A percentile compares a stretch with the other conserved stretches of the same genome.
Conservation (phyloP, 768 basidiomycete genomes). For the Podaxis sp. region DNA sequence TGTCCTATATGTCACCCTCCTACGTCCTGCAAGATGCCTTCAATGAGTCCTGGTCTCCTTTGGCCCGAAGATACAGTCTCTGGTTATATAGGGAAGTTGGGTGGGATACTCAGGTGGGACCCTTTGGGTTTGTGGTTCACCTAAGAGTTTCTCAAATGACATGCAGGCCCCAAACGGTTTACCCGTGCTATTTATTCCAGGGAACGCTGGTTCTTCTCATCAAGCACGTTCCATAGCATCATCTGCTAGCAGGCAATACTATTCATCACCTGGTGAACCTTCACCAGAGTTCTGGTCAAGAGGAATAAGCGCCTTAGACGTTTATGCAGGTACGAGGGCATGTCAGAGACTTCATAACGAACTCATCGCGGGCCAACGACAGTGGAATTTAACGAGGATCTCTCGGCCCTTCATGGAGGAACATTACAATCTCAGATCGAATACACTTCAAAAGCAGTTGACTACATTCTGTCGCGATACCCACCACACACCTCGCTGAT, state of each 20-base stretch:
- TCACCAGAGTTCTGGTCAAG: slow-evolving; percentile 49
- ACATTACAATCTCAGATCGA: slow-evolving; percentile 79
- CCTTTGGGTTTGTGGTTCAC: not conserved
- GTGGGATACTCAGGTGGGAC: slow-evolving; percentile 66
- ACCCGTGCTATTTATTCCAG: slow-evolving; percentile 96
- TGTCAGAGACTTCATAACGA: no score
- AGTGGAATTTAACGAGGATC: slow-evolving; percentile 97
- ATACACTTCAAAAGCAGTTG: slow-evolving; percentile 68
- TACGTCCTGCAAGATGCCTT: slow-evolving; percentile 74
- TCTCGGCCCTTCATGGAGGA: slow-evolving; percentile 90
- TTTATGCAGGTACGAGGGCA: slow-evolving; percentile 66
- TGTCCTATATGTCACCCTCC: slow-evolving; percentile 95
- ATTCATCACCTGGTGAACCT: slow-evolving; percentile 50
- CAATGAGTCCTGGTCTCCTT: slow-evolving; percentile 62
- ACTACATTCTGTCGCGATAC: slow-evolving; percentile 78
- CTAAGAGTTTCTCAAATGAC: not conserved
- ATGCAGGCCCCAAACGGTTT: slow-evolving; percentile 37
- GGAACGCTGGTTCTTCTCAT: slow-evolving; percentile 92
- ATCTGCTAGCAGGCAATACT: slow-evolving; percentile 81
- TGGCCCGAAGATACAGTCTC: slow-evolving; percentile 75
- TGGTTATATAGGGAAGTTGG: slow-evolving; percentile 88
- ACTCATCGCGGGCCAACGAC: not conserved
- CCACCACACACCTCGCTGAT: slow-evolving; percentile 58
- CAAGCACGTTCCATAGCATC: slow-evolving; percentile 96
- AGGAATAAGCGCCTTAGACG: slow-evolving; percentile 61